These are phyloP conservation scores for Puccinia novopanici DNA, from an alignment of 1,284 basidiomycete species.

Conservation along the genomic window DNA sequence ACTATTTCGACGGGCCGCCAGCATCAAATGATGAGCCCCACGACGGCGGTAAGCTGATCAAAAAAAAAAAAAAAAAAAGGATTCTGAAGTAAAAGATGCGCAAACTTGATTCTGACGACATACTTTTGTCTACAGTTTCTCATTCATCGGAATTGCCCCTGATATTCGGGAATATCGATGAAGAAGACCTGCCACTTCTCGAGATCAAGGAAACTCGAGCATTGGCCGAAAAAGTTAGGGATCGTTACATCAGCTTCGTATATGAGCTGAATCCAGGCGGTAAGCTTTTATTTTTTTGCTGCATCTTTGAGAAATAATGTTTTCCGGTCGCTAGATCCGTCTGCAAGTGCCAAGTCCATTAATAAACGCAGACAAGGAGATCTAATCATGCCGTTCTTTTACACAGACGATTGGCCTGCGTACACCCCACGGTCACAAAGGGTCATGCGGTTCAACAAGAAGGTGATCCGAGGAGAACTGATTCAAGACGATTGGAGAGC, in stretches of 20 bases:
- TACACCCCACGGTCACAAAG: not conserved
- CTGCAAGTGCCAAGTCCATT: not conserved
- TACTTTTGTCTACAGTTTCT: constrained; percentile 27
- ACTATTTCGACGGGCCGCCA: constrained; percentile 41
- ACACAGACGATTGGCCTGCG: constrained; percentile 42
- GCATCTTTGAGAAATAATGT: not conserved
- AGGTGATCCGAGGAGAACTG: constrained; percentile 23
- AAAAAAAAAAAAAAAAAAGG: not conserved
- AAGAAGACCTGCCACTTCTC: not conserved
- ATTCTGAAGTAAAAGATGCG: not conserved
- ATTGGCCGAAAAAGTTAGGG: constrained; percentile 34
- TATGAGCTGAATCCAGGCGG: constrained; percentile 45
- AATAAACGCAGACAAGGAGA: not conserved
- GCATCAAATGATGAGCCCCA: constrained; percentile 9
- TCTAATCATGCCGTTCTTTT: not conserved
- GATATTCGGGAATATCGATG: constrained; percentile 32
- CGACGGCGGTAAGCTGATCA: constrained; percentile 35
- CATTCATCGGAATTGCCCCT: constrained; percentile 38
- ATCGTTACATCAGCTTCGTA: constrained; percentile 42
- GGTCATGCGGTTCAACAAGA: constrained; percentile 45
- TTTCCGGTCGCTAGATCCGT: not conserved
- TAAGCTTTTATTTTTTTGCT: constrained; percentile 15
- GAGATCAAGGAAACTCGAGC: constrained; percentile 12
- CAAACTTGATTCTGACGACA: not conserved
- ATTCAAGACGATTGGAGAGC: constrained; percentile 45